phyloP scores from a whole-genome alignment of 306 rosid genomes.

The Crataegus laevigata region DNA sequence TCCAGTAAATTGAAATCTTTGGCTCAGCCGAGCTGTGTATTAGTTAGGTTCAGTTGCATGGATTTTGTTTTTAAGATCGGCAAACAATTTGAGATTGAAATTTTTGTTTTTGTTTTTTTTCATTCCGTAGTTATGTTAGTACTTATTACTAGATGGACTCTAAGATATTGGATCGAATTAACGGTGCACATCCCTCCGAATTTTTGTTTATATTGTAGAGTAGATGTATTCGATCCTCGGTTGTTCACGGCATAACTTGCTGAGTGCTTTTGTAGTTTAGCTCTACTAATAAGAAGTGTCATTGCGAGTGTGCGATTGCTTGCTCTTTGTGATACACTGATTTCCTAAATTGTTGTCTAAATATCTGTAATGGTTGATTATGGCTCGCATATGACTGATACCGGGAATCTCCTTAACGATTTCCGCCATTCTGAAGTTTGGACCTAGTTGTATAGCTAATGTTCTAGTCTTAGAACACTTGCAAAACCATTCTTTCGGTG shows the following conservation, averaged over 20 bases:
- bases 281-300: background rate
- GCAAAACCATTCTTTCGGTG: background rate
- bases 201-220: background rate
- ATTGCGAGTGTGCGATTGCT: background rate
- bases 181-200: background rate
- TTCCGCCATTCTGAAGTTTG: background rate
- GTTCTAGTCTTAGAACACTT: background rate
- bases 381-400: background rate
- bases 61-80: background rate
- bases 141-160: background rate
- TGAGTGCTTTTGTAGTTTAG: background rate
- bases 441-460: background rate
- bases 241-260: background rate
- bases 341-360: background rate
- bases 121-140: background rate
- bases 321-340: background rate
- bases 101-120: background rate
- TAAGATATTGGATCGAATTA: background rate
- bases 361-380: background rate
- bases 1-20: background rate
- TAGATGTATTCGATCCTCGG: background rate
- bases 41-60: background rate
- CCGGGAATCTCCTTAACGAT: background rate
- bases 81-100: background rate
- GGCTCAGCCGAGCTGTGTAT: background rate